Evolutionary conservation across 2,329 filamentous ascomycete species (phyloP).

Genomic region (Acephala macrosclerotiorum): DNA sequence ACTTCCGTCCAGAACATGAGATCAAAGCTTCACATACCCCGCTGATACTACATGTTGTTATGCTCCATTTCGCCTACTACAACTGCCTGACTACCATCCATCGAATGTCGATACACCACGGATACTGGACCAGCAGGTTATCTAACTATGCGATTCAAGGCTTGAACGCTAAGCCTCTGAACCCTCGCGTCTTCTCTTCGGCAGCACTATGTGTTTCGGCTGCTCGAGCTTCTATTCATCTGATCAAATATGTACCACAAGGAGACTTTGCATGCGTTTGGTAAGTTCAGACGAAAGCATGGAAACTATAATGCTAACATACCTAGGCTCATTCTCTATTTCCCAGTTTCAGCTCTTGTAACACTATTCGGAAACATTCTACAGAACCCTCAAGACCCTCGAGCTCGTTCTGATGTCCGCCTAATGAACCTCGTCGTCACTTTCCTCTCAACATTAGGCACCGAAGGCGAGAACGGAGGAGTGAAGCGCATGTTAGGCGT

Average conservation of each 20-base stretch:
- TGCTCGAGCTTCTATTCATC: constrained; percentile 88
- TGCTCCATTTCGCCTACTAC: constrained; percentile 96
- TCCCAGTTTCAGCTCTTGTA: constrained; percentile 92
- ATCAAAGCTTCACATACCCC: constrained; percentile 93
- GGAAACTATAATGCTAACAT: constrained; percentile 40
- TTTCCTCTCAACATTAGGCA: constrained; percentile 88
- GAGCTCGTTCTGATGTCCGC: constrained; percentile 86
- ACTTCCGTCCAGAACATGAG: constrained; percentile 96
- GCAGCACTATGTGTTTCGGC: constrained; percentile 92
- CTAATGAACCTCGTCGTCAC: constrained; percentile 93
- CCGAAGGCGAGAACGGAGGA: constrained; percentile 87
- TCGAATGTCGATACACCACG: constrained; percentile 97
- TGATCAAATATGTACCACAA: constrained; percentile 95
- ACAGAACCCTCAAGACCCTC: constrained; percentile 90
- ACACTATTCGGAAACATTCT: constrained; percentile 96
- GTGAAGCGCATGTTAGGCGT: constrained; percentile 94
- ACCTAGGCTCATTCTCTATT: constrained; percentile 86
- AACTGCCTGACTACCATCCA: constrained; percentile 98
- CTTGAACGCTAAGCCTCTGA: constrained; percentile 87
- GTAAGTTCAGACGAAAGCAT: constrained; percentile 57
- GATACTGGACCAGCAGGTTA: constrained; percentile 95
- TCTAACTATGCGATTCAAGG: constrained; percentile 97
- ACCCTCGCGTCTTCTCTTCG: constrained; percentile 93
- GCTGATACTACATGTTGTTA: constrained; percentile 91
- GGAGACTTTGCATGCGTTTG: constrained; percentile 95